A percentile compares a stretch with the other conserved stretches of the same genome.
Evolutionary conservation across 352 stramenopile species (phyloP).

Genomic region (Phytophthora pseudosyringae): DNA sequence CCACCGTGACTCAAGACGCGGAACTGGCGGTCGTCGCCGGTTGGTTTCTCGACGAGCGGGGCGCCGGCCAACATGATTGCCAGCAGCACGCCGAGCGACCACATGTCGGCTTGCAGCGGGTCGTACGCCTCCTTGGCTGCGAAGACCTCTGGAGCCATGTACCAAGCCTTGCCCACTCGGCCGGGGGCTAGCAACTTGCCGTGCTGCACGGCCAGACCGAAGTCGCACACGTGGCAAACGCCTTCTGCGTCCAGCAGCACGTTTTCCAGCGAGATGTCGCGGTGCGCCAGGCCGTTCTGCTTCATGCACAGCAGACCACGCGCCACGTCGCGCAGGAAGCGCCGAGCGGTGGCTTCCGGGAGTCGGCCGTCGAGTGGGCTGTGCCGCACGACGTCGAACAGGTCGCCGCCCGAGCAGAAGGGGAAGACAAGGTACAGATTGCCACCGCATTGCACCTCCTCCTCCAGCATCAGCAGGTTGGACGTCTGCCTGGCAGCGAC

Average conservation of each 20-base stretch:
- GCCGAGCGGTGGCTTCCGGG: slow-evolving; percentile 39
- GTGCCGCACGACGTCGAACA: slow-evolving; percentile 59
- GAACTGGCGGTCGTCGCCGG: slow-evolving; percentile 44
- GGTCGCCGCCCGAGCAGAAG: slow-evolving; percentile 57
- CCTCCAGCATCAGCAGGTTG: slow-evolving; percentile 57
- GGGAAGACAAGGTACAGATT: slow-evolving; percentile 62
- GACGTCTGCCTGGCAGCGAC: slow-evolving; percentile 26
- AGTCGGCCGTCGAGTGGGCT: slow-evolving; percentile 40
- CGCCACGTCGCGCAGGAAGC: slow-evolving; percentile 48
- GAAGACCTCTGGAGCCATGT: slow-evolving; percentile 75
- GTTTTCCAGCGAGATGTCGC: slow-evolving; percentile 74
- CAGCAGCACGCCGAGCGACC: slow-evolving; percentile 68
- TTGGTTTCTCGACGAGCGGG: slow-evolving; percentile 52
- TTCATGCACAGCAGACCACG: slow-evolving; percentile 45
- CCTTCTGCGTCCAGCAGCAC: slow-evolving; percentile 50
- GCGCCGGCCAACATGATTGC: slow-evolving; percentile 67
- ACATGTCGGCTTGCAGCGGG: slow-evolving; percentile 56
- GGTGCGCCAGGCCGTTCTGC: slow-evolving; percentile 55
- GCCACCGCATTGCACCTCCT: slow-evolving; percentile 48
- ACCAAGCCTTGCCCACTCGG: slow-evolving; percentile 66
- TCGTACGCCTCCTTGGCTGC: slow-evolving; percentile 48
- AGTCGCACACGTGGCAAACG: slow-evolving; percentile 60
- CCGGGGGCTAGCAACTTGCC: slow-evolving; percentile 33
- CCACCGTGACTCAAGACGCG: slow-evolving; percentile 41
- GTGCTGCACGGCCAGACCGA: slow-evolving; percentile 47